Percentiles rank a stretch among this genome's conserved stretches.
phyloP scores from a whole-genome alignment of 805 yeast species.

The Schizosaccharomyces cryophilus region DNA sequence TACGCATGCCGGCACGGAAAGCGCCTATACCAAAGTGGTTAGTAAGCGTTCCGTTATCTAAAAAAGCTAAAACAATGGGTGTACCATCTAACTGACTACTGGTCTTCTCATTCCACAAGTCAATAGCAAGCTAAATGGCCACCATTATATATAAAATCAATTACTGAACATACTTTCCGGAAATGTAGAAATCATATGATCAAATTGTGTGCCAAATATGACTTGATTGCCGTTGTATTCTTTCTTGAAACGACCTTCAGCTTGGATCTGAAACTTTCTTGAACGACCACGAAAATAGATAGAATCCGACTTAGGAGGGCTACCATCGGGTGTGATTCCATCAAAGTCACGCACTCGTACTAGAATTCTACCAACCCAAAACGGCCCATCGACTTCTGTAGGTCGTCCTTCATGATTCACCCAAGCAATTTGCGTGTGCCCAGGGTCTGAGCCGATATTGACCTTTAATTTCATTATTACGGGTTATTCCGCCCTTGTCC shows the following conservation, averaged over 20 bases:
- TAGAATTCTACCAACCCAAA: constrained; percentile 1
- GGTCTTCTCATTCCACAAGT: too few relatives aligned
- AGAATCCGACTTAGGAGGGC: neutral
- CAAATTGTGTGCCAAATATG: constrained; percentile 2
- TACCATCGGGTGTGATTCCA: constrained; percentile 2
- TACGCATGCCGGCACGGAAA: constrained; percentile 3
- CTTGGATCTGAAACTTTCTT: constrained; percentile 3
- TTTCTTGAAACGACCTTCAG: constrained; percentile 2
- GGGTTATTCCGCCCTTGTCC: neutral
- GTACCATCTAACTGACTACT: too few relatives aligned
- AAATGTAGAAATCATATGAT: constrained; percentile 1
- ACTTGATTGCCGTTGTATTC: constrained; percentile 2
- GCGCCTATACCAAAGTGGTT: neutral
- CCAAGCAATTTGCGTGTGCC: neutral
- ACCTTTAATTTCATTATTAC: neutral
- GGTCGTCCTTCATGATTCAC: constrained; percentile 3
- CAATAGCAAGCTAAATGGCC: too few relatives aligned
- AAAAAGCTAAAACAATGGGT: too few relatives aligned
- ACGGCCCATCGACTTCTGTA: constrained; percentile 2
- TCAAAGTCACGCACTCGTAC: constrained; percentile 2
- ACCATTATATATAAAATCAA: neutral
- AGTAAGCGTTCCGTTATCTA: neutral
- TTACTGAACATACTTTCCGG: neutral
- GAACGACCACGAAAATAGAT: constrained; percentile 1
- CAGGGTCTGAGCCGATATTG: neutral